phyloP scores from a whole-genome alignment of 2,329 filamentous ascomycete genomes.

The Chaetomiaceae sp. region DNA sequence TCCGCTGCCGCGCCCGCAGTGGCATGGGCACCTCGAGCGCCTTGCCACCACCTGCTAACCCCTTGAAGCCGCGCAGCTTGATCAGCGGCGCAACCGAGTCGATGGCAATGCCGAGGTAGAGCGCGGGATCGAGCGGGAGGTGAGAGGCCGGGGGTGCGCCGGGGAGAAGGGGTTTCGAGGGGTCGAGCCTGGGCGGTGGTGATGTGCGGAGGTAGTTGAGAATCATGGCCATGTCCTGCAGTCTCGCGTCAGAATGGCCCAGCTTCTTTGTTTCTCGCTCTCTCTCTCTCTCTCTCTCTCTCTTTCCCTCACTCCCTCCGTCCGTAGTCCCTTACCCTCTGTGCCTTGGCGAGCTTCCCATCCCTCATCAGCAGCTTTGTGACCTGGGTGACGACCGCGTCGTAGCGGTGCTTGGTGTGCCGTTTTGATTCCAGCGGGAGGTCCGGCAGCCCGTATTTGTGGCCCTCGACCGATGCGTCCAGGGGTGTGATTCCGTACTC shows the following conservation, averaged over 20 bases:
- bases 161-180: constrained; percentile 65
- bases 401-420: constrained; percentile 76
- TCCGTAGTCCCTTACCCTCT: constrained; percentile 61
- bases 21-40: constrained; percentile 80
- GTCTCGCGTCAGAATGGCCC: not conserved
- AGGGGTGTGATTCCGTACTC: constrained; percentile 32
- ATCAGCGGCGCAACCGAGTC: constrained; percentile 90
- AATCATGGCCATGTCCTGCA: constrained; percentile 76
- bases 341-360: constrained; percentile 85
- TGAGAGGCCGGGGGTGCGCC: constrained; percentile 71
- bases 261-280: not conserved
- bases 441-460: constrained; percentile 72
- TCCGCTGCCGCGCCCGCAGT: constrained; percentile 66
- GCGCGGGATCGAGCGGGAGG: constrained; percentile 81
- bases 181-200: constrained; percentile 70
- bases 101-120: constrained; percentile 84
- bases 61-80: constrained; percentile 69
- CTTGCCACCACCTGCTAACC: constrained; percentile 79
- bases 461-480: constrained; percentile 42
- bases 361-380: constrained; percentile 88
- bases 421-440: constrained; percentile 57
- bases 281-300: constrained; percentile 11
- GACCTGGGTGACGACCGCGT: constrained; percentile 78
- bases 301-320: constrained; percentile 11
- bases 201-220: constrained; percentile 81